Conservation (phyloP, 202 grass and related monocot species). For the Bolboschoenoplectus hybrid region DNA sequence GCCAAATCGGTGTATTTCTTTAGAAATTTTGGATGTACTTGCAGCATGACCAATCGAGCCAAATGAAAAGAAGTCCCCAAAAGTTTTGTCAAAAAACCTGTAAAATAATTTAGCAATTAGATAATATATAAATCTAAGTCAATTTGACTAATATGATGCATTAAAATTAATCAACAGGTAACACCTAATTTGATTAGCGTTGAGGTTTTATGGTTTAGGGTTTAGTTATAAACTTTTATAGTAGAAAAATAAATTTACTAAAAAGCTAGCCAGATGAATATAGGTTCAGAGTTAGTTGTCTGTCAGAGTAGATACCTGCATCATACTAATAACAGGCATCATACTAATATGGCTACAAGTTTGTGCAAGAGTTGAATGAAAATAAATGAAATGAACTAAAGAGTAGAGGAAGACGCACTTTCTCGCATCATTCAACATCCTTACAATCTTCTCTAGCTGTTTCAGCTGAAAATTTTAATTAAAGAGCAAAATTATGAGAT, state of each 20-base stretch:
- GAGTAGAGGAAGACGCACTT: constrained; percentile 46
- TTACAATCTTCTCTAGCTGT: constrained; percentile 61
- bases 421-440: constrained; percentile 67
- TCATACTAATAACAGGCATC: background rate
- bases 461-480: constrained; percentile 63
- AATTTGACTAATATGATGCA: background rate
- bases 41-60: constrained; percentile 42
- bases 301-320: background rate
- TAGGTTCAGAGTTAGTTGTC: background rate
- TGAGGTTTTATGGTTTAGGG: constrained; percentile 5
- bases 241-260: constrained; percentile 30
- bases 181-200: constrained; percentile 7
- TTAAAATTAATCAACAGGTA: background rate
- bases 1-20: constrained; percentile 67
- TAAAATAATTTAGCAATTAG: constrained; percentile 26
- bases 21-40: constrained; percentile 40
- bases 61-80: constrained; percentile 72
- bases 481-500: constrained; percentile 43
- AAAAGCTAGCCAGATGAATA: constrained; percentile 11
- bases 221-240: background rate
- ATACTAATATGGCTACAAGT: constrained; percentile 8
- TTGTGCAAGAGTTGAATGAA: background rate
- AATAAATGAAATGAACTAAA: background rate
- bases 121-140: background rate
- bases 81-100: constrained; percentile 86